A percentile compares a stretch with the other conserved stretches of the same genome.
Conservation (phyloP, 495 filamentous ascomycete genomes). For the Geoglossum glabrum region DNA sequence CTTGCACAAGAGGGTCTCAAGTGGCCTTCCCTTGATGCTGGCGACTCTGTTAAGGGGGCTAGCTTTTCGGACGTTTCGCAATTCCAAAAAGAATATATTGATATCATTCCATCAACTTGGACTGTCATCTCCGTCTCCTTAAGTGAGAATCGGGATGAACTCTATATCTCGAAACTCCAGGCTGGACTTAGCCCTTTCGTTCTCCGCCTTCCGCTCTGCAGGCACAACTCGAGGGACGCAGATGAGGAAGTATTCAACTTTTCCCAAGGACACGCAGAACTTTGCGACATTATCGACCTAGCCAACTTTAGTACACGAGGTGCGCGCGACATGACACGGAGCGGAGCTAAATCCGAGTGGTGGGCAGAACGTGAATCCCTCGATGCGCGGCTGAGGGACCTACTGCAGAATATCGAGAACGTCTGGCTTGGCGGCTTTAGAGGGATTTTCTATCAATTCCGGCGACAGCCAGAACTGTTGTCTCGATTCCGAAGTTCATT, state of each 20-base stretch:
- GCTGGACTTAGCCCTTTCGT: slow-evolving; percentile 58
- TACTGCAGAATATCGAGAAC: slow-evolving; percentile 69
- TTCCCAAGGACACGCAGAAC: slow-evolving; percentile 49
- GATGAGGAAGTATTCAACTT: slow-evolving; percentile 74
- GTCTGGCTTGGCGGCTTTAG: slow-evolving; percentile 91
- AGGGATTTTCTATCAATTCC: slow-evolving; percentile 65
- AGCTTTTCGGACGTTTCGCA: slow-evolving; percentile 23
- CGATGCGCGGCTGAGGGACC: slow-evolving; percentile 52
- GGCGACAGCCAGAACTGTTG: slow-evolving; percentile 36
- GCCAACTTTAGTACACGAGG: slow-evolving; percentile 70
- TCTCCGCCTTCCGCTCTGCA: slow-evolving; percentile 59
- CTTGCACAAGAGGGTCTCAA: slow-evolving; percentile 17
- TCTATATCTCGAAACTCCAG: slow-evolving; percentile 62
- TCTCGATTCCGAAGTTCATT: slow-evolving; percentile 57
- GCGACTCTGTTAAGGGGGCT: slow-evolving; percentile 3
- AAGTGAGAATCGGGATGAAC: slow-evolving; percentile 58
- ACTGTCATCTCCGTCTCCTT: slow-evolving; percentile 68
- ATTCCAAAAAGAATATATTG: slow-evolving; percentile 52
- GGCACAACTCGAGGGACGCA: slow-evolving; percentile 60
- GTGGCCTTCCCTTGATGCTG: slow-evolving; percentile 25
- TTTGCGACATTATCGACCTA: slow-evolving; percentile 58
- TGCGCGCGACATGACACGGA: slow-evolving; percentile 36
- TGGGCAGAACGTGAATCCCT: slow-evolving; percentile 69
- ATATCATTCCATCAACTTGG: slow-evolving; percentile 69
- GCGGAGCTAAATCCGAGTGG: slow-evolving; percentile 55